Base-by-base conservation (phyloP, 768 basidiomycete genomes). In the Xerocomellus intermedius region DNA sequence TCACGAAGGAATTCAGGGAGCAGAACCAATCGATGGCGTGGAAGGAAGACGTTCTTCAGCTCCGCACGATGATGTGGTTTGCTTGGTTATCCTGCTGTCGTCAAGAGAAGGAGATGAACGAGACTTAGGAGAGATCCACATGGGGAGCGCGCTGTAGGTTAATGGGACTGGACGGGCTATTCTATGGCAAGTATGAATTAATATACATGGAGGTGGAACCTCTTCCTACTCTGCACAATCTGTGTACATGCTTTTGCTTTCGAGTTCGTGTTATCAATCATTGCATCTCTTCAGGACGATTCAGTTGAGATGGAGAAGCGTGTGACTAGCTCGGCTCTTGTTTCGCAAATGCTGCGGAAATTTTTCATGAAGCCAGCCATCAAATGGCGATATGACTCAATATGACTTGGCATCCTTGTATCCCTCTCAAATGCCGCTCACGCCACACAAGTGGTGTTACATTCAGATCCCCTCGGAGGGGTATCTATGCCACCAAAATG, bases 51-150 rank as follows among this genome's bases (percentile, higher is more conserved):
- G 90, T 96, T 5, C 76, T 98, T 63, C 92, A 95, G 74, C 77
- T 97, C 57, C 80, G 88, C 54, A 90, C 87, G 54, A 94, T 94
- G 85, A 87, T 97, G 83, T 94, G 93, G 89, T 95, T 90, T 64
- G 87, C 90, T 33, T 94, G 92, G 92, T 73, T 89, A 62, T 87
- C 87, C 45, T 87, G 87, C 56, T 69, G 69, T 50, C 76, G 75
- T 44, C 77, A 80, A 59, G 79, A 81, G 58, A 75, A 69, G 55
- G 70, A 75, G 55, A 73, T 73, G 69, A 71, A 62, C 41, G 70
- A 73, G 57, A 68, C 58, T 9, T 60, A 64, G 52, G 33, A 39
- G 22, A n/a, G 22, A 22, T 36, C 21, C 14, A 5, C 6, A 19
- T 32, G 36, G 19, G 4, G 57, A 35, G 44, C 28, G 55, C 44